Conservation (phyloP, 805 yeast species). For the Sugiyamaella floridensis region DNA sequence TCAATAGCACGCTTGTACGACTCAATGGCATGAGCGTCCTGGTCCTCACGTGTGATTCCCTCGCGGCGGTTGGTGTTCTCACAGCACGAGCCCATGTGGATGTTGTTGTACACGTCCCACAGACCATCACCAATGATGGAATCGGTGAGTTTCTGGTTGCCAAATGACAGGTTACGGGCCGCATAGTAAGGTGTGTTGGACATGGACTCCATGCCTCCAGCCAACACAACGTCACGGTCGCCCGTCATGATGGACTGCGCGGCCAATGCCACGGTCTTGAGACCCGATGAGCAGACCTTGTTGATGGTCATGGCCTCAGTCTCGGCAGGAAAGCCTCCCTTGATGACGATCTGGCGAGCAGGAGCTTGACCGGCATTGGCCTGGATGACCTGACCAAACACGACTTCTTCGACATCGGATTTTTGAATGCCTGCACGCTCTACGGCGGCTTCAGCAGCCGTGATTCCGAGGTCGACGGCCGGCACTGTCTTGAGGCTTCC, state of each 20-base stretch:
- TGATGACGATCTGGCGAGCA: slow-evolving; percentile 91
- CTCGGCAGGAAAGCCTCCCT: slow-evolving; percentile 73
- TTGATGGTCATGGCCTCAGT: slow-evolving; percentile 85
- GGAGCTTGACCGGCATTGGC: slow-evolving; percentile 96
- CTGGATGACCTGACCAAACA: slow-evolving; percentile 84
- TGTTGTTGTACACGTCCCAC: slow-evolving; percentile 76
- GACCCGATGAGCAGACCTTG: slow-evolving; percentile 94
- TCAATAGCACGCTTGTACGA: slow-evolving; percentile 75
- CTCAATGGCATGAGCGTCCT: slow-evolving; percentile 73
- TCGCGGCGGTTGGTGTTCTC: slow-evolving; percentile 87
- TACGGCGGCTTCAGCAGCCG: slow-evolving; percentile 80
- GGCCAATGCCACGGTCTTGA: slow-evolving; percentile 81
- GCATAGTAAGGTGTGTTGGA: slow-evolving; percentile 86
- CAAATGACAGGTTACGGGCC: slow-evolving; percentile 57
- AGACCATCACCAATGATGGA: slow-evolving; percentile 72
- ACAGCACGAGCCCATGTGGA: slow-evolving; percentile 91
- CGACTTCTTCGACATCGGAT: slow-evolving; percentile 74
- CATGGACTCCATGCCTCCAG: slow-evolving; percentile 97
- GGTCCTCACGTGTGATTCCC: slow-evolving; percentile 67
- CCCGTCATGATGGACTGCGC: slow-evolving; percentile 83
- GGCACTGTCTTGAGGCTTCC: slow-evolving; percentile 66
- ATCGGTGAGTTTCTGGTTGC: slow-evolving; percentile 51
- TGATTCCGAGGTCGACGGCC: slow-evolving; percentile 77
- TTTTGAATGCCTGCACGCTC: slow-evolving; percentile 73
- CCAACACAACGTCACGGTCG: slow-evolving; percentile 77